phyloP scores from a whole-genome alignment of 768 basidiomycete species.

The Gymnopilus dilepis region DNA sequence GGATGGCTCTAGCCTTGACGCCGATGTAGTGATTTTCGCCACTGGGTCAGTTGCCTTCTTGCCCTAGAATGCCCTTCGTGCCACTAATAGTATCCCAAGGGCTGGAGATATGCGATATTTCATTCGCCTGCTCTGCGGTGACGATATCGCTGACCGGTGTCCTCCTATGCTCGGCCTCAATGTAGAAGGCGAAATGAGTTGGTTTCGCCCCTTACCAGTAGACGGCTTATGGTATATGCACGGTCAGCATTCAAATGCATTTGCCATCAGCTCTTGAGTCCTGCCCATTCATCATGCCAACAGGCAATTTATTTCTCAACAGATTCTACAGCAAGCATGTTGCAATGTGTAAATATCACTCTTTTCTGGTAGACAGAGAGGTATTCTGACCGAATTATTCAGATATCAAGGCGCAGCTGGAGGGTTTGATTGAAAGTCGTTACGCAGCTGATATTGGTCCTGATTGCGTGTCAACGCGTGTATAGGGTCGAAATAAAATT shows the following conservation, averaged over 20 bases:
- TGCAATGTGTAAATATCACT: too few relatives aligned
- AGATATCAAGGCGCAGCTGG: conserved; percentile 7
- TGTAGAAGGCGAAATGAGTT: conserved; percentile 12
- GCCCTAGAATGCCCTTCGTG: not conserved
- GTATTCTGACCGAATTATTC: too few relatives aligned
- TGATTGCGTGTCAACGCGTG: not conserved
- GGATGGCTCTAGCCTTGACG: conserved; percentile 3
- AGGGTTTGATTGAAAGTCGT: not conserved
- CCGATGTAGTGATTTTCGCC: conserved; percentile 6
- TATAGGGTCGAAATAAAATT: too few relatives aligned
- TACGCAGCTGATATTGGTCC: conserved; percentile 6
- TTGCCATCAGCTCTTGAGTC: not conserved
- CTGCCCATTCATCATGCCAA: not conserved
- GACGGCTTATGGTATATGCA: conserved; percentile 10
- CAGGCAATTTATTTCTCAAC: conserved; percentile 11
- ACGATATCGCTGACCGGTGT: conserved; percentile 2
- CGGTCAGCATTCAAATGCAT: not conserved
- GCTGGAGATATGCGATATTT: conserved; percentile 9
- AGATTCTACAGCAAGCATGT: conserved; percentile 10
- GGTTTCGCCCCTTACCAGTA: not conserved
- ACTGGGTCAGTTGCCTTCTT: conserved; percentile 1
- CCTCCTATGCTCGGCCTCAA: conserved; percentile 7
- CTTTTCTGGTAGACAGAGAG: too few relatives aligned
- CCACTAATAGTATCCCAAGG: not conserved
- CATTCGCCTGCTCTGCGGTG: conserved; percentile 6